Percentiles rank a stretch among this genome's conserved stretches.
These are phyloP conservation scores for Bretziella fagacearum DNA, from an alignment of 2,329 filamentous ascomycete species.

Conservation along the genomic window DNA sequence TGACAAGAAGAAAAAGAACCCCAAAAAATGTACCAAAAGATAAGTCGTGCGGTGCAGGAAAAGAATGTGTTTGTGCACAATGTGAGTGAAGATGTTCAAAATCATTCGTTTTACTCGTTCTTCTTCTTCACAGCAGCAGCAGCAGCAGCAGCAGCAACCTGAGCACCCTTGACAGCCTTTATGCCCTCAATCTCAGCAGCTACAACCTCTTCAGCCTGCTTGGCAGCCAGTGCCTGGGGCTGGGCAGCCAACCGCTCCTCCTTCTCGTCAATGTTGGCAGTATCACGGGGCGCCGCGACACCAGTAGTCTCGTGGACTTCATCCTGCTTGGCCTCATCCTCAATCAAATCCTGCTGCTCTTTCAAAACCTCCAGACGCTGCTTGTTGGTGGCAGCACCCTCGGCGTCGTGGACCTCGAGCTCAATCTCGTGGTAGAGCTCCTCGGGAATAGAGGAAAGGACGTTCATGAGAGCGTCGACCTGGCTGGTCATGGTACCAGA, in stretches of 20 bases:
- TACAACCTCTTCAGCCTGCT: constrained; percentile 27
- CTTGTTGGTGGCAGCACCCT: constrained; percentile 96
- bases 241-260: constrained; percentile 49
- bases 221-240: constrained; percentile 33
- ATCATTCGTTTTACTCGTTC: constrained; percentile 18
- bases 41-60: not conserved
- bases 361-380: constrained; percentile 94
- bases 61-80: not conserved
- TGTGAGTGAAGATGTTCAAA: not conserved
- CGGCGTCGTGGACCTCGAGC: constrained; percentile 89
- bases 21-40: not conserved
- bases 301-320: constrained; percentile 62
- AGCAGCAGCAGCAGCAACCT: not conserved
- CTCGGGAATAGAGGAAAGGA: constrained; percentile 87
- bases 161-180: constrained; percentile 10
- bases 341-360: constrained; percentile 95
- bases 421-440: constrained; percentile 99
- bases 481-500: constrained; percentile 79
- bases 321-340: constrained; percentile 90
- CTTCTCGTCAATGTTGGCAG: constrained; percentile 88
- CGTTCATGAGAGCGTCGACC: constrained; percentile 81
- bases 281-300: constrained; percentile 61
- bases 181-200: constrained; percentile 11
- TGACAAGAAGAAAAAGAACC: not conserved
- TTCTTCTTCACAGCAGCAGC: constrained; percentile 18